Conservation (phyloP, 1,284 basidiomycete genomes). For the Ceratobasidium sp. region DNA sequence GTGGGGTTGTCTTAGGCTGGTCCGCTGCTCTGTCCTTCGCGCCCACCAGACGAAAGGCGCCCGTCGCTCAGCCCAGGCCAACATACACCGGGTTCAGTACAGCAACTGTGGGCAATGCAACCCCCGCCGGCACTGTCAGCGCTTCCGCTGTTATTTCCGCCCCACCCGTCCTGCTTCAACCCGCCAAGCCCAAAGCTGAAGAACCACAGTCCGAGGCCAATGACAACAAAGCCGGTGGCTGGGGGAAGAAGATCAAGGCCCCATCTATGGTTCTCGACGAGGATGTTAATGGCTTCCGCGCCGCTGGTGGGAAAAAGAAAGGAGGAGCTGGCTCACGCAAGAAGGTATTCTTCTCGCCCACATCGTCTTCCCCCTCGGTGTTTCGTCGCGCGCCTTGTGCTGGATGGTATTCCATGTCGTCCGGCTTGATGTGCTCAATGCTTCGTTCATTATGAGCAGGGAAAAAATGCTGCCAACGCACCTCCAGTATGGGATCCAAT, state of each 20-base stretch:
- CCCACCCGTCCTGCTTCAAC: conserved; percentile 70
- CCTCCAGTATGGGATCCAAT: conserved; percentile 75
- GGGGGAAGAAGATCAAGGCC: conserved; percentile 90
- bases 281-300: conserved; percentile 82
- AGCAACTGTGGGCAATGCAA: conserved; percentile 61
- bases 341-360: conserved; percentile 63
- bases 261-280: conserved; percentile 89
- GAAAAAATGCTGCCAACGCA: conserved; percentile 38
- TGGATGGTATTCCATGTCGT: conserved; percentile 28
- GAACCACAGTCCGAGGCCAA: conserved; percentile 51
- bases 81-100: conserved; percentile 68
- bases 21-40: conserved; percentile 89
- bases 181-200: conserved; percentile 54
- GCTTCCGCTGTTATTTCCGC: conserved; percentile 80
- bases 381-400: conserved; percentile 24
- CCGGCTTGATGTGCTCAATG: conserved; percentile 30
- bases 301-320: conserved; percentile 60
- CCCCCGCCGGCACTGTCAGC: conserved; percentile 63
- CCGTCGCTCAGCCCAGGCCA: conserved; percentile 69
- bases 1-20: conserved; percentile 69
- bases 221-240: conserved; percentile 59
- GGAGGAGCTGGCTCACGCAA: conserved; percentile 57
- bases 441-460: conserved; percentile 36
- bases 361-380: conserved; percentile 34
- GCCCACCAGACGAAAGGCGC: conserved; percentile 67